Evolutionary conservation across 306 rosid species (phyloP).

Genomic region (Medicago ruthenica): DNA sequence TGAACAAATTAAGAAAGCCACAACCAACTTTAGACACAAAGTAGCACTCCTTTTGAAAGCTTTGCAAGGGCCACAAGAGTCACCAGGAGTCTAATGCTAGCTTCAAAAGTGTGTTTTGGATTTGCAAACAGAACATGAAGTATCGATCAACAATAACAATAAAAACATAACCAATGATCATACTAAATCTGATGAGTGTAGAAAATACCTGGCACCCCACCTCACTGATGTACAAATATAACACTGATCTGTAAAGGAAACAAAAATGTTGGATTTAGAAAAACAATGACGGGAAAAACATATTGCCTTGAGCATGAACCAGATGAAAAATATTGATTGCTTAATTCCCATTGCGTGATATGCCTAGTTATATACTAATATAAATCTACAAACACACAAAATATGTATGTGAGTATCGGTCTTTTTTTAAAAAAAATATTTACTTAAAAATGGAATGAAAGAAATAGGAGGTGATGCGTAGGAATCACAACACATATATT

Average conservation of each 20-base stretch:
- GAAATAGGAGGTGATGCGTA: slow-evolving; percentile 12
- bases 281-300: background rate
- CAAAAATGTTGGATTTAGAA: slow-evolving; percentile 35
- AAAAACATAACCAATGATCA: slow-evolving; percentile 16
- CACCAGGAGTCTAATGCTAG: slow-evolving; percentile 29
- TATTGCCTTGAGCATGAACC: slow-evolving; percentile 25
- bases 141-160: slow-evolving; percentile 25
- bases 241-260: slow-evolving; percentile 63
- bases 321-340: slow-evolving; percentile 17
- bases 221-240: slow-evolving; percentile 83
- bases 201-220: slow-evolving; percentile 72
- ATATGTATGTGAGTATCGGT: background rate
- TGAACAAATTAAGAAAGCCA: slow-evolving; percentile 11
- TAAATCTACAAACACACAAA: background rate
- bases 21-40: background rate
- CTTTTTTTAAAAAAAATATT: slow-evolving; percentile 32
- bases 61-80: slow-evolving; percentile 23
- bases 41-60: slow-evolving; percentile 27
- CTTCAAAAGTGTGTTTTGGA: slow-evolving; percentile 31
- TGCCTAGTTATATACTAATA: slow-evolving; percentile 13
- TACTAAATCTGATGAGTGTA: slow-evolving; percentile 22
- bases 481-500: slow-evolving; percentile 5
- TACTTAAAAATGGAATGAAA: slow-evolving; percentile 14
- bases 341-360: slow-evolving; percentile 9
- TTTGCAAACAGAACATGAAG: slow-evolving; percentile 17